Conservation (phyloP, 306 rosid species). For the Gleditsia sinensis region DNA sequence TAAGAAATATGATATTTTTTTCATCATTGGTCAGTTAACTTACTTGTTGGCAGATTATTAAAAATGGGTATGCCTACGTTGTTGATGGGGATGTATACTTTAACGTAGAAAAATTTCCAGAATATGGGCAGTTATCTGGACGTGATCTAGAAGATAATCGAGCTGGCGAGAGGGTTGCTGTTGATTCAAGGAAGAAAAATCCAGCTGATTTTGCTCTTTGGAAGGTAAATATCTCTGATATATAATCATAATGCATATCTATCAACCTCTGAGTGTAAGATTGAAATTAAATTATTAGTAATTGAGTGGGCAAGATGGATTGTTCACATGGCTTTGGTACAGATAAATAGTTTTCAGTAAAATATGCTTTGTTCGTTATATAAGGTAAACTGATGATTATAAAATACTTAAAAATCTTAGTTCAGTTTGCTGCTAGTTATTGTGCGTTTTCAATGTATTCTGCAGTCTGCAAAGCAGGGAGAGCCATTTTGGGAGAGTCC, state of each 20-base stretch:
- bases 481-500: slow-evolving; percentile 99
- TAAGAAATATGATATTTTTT: slow-evolving; percentile 17
- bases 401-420: slow-evolving; percentile 8
- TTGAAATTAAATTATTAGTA: not conserved
- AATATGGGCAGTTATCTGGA: slow-evolving; percentile 82
- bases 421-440: slow-evolving; percentile 28
- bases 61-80: slow-evolving; percentile 78
- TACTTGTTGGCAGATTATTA: slow-evolving; percentile 74
- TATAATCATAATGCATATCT: not conserved
- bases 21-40: slow-evolving; percentile 34
- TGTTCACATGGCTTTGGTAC: not conserved
- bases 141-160: slow-evolving; percentile 90
- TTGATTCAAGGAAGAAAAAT: slow-evolving; percentile 87
- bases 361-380: not conserved
- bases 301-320: not conserved
- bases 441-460: slow-evolving; percentile 22
- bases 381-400: slow-evolving; percentile 12
- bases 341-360: slow-evolving; percentile 20
- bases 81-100: slow-evolving; percentile 94
- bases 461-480: slow-evolving; percentile 91
- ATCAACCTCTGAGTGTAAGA: not conserved
- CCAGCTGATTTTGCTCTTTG: slow-evolving; percentile 99
- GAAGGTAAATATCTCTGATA: slow-evolving; percentile 60
- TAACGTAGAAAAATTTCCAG: slow-evolving; percentile 75
- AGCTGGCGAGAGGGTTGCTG: slow-evolving; percentile 95